Evolutionary conservation across 73 alveolate species (phyloP).

Genomic region (Tetrahymena borealis): DNA sequence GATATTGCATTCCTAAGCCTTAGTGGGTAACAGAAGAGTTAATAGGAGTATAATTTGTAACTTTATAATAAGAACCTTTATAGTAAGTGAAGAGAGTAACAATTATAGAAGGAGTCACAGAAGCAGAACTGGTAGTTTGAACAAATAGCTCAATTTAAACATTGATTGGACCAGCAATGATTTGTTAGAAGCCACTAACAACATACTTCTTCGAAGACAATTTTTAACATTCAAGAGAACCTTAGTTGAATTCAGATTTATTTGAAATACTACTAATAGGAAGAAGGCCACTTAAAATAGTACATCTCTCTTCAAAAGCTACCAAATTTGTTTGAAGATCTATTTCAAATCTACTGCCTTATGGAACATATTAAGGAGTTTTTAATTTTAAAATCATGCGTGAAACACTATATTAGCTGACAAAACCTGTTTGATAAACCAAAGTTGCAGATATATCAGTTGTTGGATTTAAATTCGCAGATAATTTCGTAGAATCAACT

Average conservation of each 20-base stretch:
- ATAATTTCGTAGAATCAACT: background rate
- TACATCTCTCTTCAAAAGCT: background rate
- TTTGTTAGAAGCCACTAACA: background rate
- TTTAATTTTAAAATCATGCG: background rate
- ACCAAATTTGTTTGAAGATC: background rate
- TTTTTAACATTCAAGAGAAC: background rate
- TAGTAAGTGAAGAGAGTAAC: background rate
- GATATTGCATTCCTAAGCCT: background rate
- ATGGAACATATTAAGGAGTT: background rate
- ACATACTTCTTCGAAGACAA: background rate
- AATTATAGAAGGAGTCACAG: background rate
- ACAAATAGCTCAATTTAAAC: background rate
- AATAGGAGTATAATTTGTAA: background rate
- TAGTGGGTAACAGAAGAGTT: background rate
- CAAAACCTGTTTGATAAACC: background rate
- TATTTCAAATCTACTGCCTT: background rate
- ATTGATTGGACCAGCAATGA: background rate
- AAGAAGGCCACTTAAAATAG: background rate
- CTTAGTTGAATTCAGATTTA: background rate
- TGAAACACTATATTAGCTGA: background rate
- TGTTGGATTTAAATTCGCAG: background rate
- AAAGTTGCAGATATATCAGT: background rate
- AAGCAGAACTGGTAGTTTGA: background rate
- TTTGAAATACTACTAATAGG: background rate
- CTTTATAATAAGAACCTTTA: background rate